Evolutionary conservation across 2,329 filamentous ascomycete genomes (phyloP).

Genomic region (Amauroascus niger): DNA sequence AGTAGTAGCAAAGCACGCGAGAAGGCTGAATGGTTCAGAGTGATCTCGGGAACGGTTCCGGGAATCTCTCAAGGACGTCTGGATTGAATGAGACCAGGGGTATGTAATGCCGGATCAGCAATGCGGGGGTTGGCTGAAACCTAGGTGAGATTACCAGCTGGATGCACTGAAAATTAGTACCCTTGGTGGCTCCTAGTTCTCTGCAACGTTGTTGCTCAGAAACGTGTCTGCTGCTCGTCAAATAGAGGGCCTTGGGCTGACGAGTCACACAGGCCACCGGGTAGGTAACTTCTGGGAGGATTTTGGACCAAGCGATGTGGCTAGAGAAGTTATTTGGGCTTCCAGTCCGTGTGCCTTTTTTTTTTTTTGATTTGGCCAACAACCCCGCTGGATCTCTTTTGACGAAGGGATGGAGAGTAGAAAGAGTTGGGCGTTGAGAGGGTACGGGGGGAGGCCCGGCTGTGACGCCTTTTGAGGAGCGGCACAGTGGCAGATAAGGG

Average conservation of each 20-base stretch:
- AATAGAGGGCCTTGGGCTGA: neutral
- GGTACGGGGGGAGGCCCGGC: neutral
- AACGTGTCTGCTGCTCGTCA: neutral
- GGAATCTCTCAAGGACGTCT: neutral
- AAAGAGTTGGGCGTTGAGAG: neutral
- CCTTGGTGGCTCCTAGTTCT: neutral
- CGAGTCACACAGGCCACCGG: neutral
- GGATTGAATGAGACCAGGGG: neutral
- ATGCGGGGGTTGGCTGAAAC: neutral
- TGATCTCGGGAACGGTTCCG: neutral
- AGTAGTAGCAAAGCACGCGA: slow-evolving; percentile 6
- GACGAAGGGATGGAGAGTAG: neutral
- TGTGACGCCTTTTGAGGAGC: neutral
- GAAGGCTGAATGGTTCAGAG: neutral
- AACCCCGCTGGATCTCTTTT: neutral
- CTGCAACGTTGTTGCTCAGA: neutral
- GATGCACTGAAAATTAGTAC: neutral
- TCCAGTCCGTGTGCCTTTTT: neutral
- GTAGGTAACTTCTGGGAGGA: neutral
- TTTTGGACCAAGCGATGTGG: neutral
- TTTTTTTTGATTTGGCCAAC: too few relatives aligned
- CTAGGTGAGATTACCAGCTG: neutral
- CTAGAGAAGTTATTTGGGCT: neutral
- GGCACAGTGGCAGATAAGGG: neutral
- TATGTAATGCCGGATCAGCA: slow-evolving; percentile 4